Base-by-base conservation (phyloP, 2,329 filamentous ascomycete genomes). In the Cladobotryum protrusum region DNA sequence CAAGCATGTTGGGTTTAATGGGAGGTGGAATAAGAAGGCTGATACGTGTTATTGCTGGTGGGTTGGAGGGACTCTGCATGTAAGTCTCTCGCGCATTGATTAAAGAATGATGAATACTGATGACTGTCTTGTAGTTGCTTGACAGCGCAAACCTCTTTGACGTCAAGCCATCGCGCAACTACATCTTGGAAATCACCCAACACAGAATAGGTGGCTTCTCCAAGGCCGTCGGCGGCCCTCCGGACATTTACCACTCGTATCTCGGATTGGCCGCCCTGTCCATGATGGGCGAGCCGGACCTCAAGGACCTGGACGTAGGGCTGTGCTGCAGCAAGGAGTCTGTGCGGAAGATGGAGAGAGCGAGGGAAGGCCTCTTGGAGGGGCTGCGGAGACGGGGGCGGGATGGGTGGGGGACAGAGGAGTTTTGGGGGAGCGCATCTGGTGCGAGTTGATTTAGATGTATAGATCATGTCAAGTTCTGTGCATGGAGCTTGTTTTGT, bases 21-120 rank as follows among this genome's bases (percentile, higher is more conserved):
- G 93, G 20, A 83, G 93, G 45, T 83, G 82, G 64, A 96, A 96
- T 72, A 99, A 99, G 67, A 78, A 85, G 43, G 87, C 88, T 9
- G 93, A 99, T 68, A 97, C 93, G 1, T 99, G 93, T 70, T 99
- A 99, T 67, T 86, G 83, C 18, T 99, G 92, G 75, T 99, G 93
- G 93, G 89, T 88, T 1, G 77, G 78, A 4, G 89, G 82, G 2
- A 82, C 89, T 1, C 63, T 81, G 1, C 59, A 63, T 47, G 72
- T 77, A 61, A 54, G 67, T 45, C 6, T n/a, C 43, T 2, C 3
- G 17, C 36, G 18, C 2, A n/a, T 34, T 14, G 13, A n/a, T 7
- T 18, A 8, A 39, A 2, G 9, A n/a, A 17, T 37, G 36, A 37
- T 15, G 8, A 33, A 49, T 14, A 17, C 20, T 20, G 5, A 40